These are phyloP conservation scores for Artemisia annua DNA, from an alignment of 129 eudicot species.

Conservation along the genomic window DNA sequence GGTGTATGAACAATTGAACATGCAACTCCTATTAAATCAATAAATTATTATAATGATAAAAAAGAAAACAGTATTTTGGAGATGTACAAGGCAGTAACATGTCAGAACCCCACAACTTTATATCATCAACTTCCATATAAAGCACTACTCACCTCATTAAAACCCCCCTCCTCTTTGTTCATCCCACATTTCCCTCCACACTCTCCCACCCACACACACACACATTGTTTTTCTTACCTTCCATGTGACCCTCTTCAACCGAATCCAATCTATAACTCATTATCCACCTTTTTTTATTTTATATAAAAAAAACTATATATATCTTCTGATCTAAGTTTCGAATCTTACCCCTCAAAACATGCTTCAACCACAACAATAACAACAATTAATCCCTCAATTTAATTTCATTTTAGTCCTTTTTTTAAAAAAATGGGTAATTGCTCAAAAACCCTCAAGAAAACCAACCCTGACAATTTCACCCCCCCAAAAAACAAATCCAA, in stretches of 20 bases:
- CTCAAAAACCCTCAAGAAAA: constrained; percentile 35
- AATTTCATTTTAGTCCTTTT: neutral
- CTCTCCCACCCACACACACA: too few species aligned
- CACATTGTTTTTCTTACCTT: too few species aligned
- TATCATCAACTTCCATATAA: constrained; percentile 26
- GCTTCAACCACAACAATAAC: constrained; percentile 13
- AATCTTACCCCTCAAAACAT: constrained; percentile 24
- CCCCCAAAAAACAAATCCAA: neutral
- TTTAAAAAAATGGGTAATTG: constrained; percentile 69
- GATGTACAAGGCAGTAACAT: constrained; percentile 31
- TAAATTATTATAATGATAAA: too few species aligned
- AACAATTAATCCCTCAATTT: neutral
- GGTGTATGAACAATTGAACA: too few species aligned
- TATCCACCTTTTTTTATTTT: constrained; percentile 13
- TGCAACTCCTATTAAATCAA: too few species aligned
- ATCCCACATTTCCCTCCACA: neutral
- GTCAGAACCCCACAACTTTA: constrained; percentile 16
- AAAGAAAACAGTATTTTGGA: constrained; percentile 19
- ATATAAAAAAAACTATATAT: neutral
- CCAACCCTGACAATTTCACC: constrained; percentile 20
- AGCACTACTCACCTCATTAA: neutral
- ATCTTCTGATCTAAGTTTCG: constrained; percentile 37
- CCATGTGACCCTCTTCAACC: neutral
- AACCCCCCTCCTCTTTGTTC: neutral
- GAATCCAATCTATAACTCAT: constrained; percentile 13